phyloP scores from a whole-genome alignment of 192 early-diverging fungal species.

The Phlyctochytrium arcticum region DNA sequence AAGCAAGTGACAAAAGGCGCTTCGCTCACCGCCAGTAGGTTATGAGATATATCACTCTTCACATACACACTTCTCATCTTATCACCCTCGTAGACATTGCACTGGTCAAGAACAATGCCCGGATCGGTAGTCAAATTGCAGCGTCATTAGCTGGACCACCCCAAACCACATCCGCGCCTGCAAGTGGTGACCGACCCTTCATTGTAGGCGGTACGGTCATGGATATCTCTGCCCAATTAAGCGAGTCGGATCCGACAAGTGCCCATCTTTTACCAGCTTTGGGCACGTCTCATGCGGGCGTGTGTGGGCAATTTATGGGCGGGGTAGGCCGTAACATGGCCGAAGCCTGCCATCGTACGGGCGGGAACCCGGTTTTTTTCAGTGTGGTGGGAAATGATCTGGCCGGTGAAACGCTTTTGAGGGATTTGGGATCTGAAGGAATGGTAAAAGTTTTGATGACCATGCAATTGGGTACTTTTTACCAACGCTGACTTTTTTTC shows the following conservation, averaged over 20 bases:
- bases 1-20: slow-evolving; percentile 77
- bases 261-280: slow-evolving; percentile 20
- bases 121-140: slow-evolving; percentile 76
- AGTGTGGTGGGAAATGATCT: slow-evolving; percentile 72
- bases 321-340: slow-evolving; percentile 94
- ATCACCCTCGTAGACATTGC: slow-evolving; percentile 76
- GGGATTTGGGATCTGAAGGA: slow-evolving; percentile 48
- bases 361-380: slow-evolving; percentile 60
- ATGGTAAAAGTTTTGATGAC: too few relatives aligned
- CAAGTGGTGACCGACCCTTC: slow-evolving; percentile 49
- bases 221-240: slow-evolving; percentile 70
- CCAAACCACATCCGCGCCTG: neutral
- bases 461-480: neutral
- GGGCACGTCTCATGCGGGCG: slow-evolving; percentile 72
- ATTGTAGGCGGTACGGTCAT: slow-evolving; percentile 84
- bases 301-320: slow-evolving; percentile 61
- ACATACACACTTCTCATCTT: too few relatives aligned
- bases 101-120: slow-evolving; percentile 88
- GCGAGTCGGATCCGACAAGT: neutral
- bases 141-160: slow-evolving; percentile 36
- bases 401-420: slow-evolving; percentile 50
- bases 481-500: too few relatives aligned
- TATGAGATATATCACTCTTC: too few relatives aligned
- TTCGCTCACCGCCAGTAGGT: slow-evolving; percentile 74
- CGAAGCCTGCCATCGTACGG: slow-evolving; percentile 66